Percentiles rank a stretch among this genome's conserved stretches.
These are phyloP conservation scores for Petunia hybrid DNA, from an alignment of 305 asterid genomes.

Conservation along the genomic window DNA sequence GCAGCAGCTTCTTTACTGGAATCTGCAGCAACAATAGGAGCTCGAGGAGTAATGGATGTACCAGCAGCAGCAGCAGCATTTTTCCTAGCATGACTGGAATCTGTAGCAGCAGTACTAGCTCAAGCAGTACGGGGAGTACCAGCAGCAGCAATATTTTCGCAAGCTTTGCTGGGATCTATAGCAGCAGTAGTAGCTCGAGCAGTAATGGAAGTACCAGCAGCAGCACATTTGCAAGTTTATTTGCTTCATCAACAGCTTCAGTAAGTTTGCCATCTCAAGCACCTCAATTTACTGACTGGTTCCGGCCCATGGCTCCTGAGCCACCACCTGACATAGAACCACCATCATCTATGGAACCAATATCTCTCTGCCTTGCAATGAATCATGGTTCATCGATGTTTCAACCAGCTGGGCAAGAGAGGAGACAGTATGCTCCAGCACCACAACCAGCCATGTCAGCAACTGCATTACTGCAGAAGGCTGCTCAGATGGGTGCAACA, in stretches of 20 bases:
- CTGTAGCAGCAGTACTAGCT: constrained; percentile 16
- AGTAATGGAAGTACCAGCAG: constrained; percentile 65
- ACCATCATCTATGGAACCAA: constrained; percentile 63
- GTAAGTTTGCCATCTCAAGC: constrained; percentile 61
- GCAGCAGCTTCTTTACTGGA: constrained; percentile 59
- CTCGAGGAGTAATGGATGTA: background rate
- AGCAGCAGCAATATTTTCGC: constrained; percentile 7
- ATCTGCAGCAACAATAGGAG: constrained; percentile 24
- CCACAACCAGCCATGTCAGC: constrained; percentile 89
- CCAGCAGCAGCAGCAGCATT: constrained; percentile 25
- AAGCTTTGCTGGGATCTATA: constrained; percentile 52
- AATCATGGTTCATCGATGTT: constrained; percentile 70
- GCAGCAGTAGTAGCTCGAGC: constrained; percentile 45
- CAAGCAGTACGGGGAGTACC: background rate
- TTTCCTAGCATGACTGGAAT: background rate
- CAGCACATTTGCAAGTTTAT: constrained; percentile 71
- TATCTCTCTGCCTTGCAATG: constrained; percentile 78
- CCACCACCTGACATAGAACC: constrained; percentile 44
- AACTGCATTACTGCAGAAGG: constrained; percentile 88
- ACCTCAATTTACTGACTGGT: constrained; percentile 54
- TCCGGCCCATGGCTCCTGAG: constrained; percentile 53
- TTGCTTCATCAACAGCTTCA: constrained; percentile 75
- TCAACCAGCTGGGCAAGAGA: constrained; percentile 56
- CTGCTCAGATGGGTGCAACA: constrained; percentile 84
- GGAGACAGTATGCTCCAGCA: constrained; percentile 67